phyloP scores from a whole-genome alignment of 177 flowering plant genomes.

The Tripterygium wilfordii region DNA sequence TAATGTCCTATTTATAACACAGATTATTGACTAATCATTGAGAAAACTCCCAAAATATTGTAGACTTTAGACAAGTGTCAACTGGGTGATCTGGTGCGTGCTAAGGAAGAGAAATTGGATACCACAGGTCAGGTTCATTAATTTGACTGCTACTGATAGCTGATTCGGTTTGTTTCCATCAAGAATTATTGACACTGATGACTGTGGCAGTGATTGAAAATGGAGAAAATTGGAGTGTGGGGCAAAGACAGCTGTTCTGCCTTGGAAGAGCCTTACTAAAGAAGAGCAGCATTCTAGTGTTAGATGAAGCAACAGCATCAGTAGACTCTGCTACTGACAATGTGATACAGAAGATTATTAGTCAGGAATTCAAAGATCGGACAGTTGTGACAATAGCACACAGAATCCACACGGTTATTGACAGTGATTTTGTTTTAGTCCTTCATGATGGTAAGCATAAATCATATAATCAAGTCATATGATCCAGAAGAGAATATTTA shows the following conservation, averaged over 20 bases:
- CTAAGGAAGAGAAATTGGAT: constrained; percentile 74
- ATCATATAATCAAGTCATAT: no score
- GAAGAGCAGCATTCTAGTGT: constrained; percentile 80
- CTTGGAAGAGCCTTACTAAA: constrained; percentile 90
- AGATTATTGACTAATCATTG: no score
- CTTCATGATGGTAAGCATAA: constrained; percentile 72
- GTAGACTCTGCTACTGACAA: constrained; percentile 93
- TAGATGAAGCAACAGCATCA: constrained; percentile 98
- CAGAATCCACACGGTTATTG: constrained; percentile 90
- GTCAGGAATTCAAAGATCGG: constrained; percentile 66
- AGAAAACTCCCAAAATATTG: constrained; percentile 7
- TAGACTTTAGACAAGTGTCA: constrained; percentile 96
- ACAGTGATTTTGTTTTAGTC: constrained; percentile 86
- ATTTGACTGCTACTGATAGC: not conserved
- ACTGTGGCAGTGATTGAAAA: constrained; percentile 66
- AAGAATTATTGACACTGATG: constrained; percentile 5
- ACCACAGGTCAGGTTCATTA: constrained; percentile 47
- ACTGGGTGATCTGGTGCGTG: constrained; percentile 66
- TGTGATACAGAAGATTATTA: constrained; percentile 68
- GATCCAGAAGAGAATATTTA: no score
- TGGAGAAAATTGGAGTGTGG: constrained; percentile 95
- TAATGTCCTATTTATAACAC: no score
- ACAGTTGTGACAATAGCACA: constrained; percentile 93
- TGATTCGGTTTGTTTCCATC: no score
- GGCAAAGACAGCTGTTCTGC: constrained; percentile 85